phyloP scores from a whole-genome alignment of 1,284 basidiomycete genomes.

The Leucoagaricus sp. region DNA sequence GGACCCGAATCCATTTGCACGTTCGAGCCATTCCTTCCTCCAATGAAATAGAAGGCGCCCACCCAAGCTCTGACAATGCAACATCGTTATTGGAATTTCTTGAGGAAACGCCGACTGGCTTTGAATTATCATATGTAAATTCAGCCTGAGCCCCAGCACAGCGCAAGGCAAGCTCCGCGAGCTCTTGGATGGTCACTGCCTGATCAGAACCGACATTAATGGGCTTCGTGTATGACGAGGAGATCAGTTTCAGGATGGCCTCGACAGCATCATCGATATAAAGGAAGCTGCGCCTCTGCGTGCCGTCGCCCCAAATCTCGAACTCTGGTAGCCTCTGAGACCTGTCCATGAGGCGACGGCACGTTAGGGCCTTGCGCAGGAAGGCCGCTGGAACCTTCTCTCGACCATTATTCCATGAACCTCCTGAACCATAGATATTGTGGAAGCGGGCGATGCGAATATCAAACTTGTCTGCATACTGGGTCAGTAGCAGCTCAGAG shows the following conservation, averaged over 20 bases:
- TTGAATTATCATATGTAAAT: constrained; percentile 30
- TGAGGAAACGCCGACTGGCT: constrained; percentile 49
- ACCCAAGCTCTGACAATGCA: constrained; percentile 35
- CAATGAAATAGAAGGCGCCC: constrained; percentile 43
- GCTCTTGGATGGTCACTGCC: constrained; percentile 43
- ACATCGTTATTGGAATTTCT: constrained; percentile 54
- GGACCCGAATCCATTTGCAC: constrained; percentile 44
- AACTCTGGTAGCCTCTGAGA: constrained; percentile 25
- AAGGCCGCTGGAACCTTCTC: constrained; percentile 64
- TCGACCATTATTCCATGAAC: constrained; percentile 51
- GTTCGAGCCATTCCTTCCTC: constrained; percentile 49
- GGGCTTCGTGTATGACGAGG: constrained; percentile 24
- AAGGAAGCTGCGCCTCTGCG: constrained; percentile 54
- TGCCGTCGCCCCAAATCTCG: constrained; percentile 61
- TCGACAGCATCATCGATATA: constrained; percentile 56
- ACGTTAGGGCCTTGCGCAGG: constrained; percentile 50
- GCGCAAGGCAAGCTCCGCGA: constrained; percentile 43
- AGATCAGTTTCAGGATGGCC: constrained; percentile 45
- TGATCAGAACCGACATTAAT: constrained; percentile 57
- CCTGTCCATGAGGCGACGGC: constrained; percentile 19
- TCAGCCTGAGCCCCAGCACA: constrained; percentile 30
- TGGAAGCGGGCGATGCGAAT: constrained; percentile 58
- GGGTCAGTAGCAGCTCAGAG: constrained; percentile 47
- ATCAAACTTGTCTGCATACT: constrained; percentile 33
- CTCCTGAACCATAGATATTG: constrained; percentile 57